Percentiles rank a stretch among this genome's conserved stretches.
These are phyloP conservation scores for Sideroxylon spinosum DNA, from an alignment of 179 eudicot species.

Conservation along the genomic window DNA sequence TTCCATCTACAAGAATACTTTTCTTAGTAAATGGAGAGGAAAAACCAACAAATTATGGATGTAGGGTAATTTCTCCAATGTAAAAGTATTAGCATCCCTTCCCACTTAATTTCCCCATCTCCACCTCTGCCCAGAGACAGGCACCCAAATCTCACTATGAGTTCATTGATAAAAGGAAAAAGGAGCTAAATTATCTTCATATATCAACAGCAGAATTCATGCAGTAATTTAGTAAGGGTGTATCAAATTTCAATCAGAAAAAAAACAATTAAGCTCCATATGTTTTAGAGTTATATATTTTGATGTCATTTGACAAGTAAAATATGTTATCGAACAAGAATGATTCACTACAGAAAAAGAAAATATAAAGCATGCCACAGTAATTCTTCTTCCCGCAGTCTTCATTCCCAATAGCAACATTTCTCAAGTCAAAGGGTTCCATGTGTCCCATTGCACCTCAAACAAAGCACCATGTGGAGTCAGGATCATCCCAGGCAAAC, in stretches of 20 bases:
- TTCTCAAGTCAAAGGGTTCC: constrained; percentile 81
- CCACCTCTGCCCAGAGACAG: too few relatives aligned
- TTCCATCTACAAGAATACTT: too few relatives aligned
- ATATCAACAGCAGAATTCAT: background rate
- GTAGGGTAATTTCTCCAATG: too few relatives aligned
- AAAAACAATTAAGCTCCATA: background rate
- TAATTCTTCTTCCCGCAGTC: constrained; percentile 72
- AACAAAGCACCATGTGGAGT: constrained; percentile 79
- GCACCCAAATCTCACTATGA: too few relatives aligned
- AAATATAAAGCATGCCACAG: constrained; percentile 48
- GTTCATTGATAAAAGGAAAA: too few relatives aligned
- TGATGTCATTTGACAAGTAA: background rate
- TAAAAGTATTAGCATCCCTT: too few relatives aligned
- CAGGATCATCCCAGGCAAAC: constrained; percentile 80
- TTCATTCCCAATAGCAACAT: constrained; percentile 89
- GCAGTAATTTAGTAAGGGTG: background rate
- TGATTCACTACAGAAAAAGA: background rate
- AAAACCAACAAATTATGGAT: too few relatives aligned
- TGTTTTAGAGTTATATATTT: background rate
- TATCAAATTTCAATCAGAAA: background rate
- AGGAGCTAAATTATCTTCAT: background rate
- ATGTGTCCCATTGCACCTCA: constrained; percentile 95
- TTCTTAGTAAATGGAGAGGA: too few relatives aligned
- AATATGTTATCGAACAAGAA: background rate
- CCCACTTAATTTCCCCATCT: too few relatives aligned